Evolutionary conservation across 345 rosid genomes (phyloP).

Genomic region (Eutrema japonicum): DNA sequence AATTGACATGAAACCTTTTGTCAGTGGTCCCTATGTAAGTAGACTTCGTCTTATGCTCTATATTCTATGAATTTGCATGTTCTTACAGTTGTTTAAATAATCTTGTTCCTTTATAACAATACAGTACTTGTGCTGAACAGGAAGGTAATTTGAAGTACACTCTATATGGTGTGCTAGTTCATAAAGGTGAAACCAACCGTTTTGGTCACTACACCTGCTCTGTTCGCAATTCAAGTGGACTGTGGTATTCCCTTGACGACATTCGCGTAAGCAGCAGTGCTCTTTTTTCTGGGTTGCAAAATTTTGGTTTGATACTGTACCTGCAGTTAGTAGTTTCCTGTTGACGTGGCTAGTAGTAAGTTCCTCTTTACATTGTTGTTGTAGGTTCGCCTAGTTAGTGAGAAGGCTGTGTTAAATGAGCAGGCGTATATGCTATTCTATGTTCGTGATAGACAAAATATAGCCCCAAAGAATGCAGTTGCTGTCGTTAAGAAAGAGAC

Average conservation of each 20-base stretch:
- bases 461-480: constrained; percentile 50
- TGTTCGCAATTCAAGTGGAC: constrained; percentile 89
- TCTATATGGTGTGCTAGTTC: constrained; percentile 90
- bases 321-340: constrained; percentile 3
- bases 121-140: constrained; percentile 48
- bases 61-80: neutral
- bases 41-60: constrained; percentile 21
- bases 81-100: neutral
- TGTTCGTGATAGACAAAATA: constrained; percentile 79
- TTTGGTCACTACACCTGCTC: constrained; percentile 93
- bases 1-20: constrained; percentile 82
- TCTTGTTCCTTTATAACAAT: constrained; percentile 8
- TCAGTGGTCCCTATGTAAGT: constrained; percentile 83
- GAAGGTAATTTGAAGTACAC: constrained; percentile 91
- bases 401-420: constrained; percentile 76
- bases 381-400: constrained; percentile 84
- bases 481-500: constrained; percentile 53
- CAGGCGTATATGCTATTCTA: constrained; percentile 98
- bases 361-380: constrained; percentile 30
- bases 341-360: constrained; percentile 30
- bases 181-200: constrained; percentile 81
- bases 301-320: too few relatives aligned
- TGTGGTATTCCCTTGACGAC: constrained; percentile 96
- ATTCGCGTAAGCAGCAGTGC: constrained; percentile 59
- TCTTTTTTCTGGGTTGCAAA: constrained; percentile 9